phyloP scores from a whole-genome alignment of 805 yeast genomes.

The Saccharomycopsis malanga region DNA sequence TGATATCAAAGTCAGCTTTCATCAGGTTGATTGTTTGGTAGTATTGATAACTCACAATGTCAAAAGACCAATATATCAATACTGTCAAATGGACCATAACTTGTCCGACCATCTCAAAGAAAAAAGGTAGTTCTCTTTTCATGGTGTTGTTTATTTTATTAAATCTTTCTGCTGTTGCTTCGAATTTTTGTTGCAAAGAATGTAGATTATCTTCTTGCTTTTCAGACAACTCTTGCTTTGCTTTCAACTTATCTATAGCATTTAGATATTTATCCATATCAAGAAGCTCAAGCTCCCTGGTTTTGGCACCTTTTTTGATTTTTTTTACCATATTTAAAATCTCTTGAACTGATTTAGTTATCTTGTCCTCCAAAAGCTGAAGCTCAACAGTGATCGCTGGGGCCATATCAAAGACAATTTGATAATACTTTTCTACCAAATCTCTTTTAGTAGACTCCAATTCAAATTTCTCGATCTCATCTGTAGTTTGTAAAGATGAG shows the following conservation, averaged over 20 bases:
- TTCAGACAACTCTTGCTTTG: constrained; percentile 5
- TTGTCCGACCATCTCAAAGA: constrained; percentile 16
- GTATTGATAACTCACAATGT: constrained; percentile 17
- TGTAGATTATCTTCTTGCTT: constrained; percentile 18
- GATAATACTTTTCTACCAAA: constrained; percentile 11
- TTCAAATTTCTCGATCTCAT: constrained; percentile 6
- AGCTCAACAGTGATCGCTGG: constrained; percentile 19
- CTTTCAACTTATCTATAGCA: constrained; percentile 15
- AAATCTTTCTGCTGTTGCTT: constrained; percentile 8
- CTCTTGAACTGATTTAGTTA: constrained; percentile 14
- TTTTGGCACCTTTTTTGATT: constrained; percentile 13
- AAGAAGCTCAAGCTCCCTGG: constrained; percentile 17
- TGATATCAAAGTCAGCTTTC: constrained; percentile 15
- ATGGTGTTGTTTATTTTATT: constrained; percentile 10
- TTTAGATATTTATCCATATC: constrained; percentile 18
- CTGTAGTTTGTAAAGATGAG: constrained; percentile 3
- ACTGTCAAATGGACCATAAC: constrained; percentile 12
- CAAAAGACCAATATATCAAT: constrained; percentile 20
- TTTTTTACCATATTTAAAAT: constrained; percentile 17
- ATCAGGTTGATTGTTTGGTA: constrained; percentile 14
- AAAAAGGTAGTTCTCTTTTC: constrained; percentile 20
- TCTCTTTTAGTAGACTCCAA: constrained; percentile 4
- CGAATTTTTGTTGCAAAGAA: constrained; percentile 9
- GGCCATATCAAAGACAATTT: constrained; percentile 14
- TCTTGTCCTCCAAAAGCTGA: constrained; percentile 16